Evolutionary conservation across 177 flowering plant species (phyloP).

Genomic region (Vitis hybrid): DNA sequence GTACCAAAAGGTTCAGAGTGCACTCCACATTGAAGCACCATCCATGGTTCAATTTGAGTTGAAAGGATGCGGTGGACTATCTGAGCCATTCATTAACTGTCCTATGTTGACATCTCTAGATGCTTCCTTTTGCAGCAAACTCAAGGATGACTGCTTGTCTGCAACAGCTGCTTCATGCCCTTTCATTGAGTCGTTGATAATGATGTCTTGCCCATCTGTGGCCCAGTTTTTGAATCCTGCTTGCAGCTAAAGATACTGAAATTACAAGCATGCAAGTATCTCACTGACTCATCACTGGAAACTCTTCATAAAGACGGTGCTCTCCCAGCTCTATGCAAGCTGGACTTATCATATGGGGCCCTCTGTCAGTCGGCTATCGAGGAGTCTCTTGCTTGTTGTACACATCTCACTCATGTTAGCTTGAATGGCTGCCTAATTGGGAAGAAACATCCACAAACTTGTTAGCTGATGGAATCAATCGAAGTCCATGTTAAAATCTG

Average conservation of each 20-base stretch:
- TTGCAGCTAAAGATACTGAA: slow-evolving; percentile 80
- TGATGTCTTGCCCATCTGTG: slow-evolving; percentile 95
- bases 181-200: slow-evolving; percentile 65
- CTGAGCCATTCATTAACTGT: slow-evolving; percentile 74
- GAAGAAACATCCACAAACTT: too few species aligned
- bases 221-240: slow-evolving; percentile 81
- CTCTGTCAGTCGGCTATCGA: slow-evolving; percentile 89
- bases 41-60: slow-evolving; percentile 78
- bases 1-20: too few species aligned
- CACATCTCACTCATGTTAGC: slow-evolving; percentile 87
- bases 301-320: slow-evolving; percentile 79
- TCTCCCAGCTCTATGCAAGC: slow-evolving; percentile 73
- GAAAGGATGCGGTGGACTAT: slow-evolving; percentile 94
- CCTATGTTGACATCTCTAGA: slow-evolving; percentile 86
- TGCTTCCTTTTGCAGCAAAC: slow-evolving; percentile 99
- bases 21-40: slow-evolving; percentile 39
- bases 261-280: slow-evolving; percentile 96
- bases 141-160: slow-evolving; percentile 83
- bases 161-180: slow-evolving; percentile 81
- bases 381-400: slow-evolving; percentile 85
- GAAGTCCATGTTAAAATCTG: too few species aligned
- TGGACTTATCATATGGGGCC: slow-evolving; percentile 89
- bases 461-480: too few species aligned
- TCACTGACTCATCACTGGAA: slow-evolving; percentile 75
- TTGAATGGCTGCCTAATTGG: slow-evolving; percentile 75